Percentiles rank a stretch among this genome's conserved stretches.
These are phyloP conservation scores for Arbutus unedo DNA, from an alignment of 148 eudicot species.

Conservation along the genomic window DNA sequence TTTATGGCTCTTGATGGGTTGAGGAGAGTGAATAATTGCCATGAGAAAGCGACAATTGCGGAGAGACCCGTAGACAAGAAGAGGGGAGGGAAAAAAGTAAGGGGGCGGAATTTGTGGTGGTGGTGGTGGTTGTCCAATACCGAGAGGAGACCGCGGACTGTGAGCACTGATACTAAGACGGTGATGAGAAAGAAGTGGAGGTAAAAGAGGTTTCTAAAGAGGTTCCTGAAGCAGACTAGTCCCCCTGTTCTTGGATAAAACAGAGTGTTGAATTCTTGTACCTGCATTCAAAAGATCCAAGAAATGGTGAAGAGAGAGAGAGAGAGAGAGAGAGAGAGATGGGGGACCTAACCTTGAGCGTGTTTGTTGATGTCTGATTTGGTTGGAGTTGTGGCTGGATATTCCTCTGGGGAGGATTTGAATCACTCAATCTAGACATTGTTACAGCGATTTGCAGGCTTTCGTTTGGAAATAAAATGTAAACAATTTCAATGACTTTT, in stretches of 20 bases:
- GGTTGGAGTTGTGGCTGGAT: conserved; percentile 20
- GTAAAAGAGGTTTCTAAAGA: conserved; percentile 14
- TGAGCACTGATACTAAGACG: background rate
- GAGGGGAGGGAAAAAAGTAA: background rate
- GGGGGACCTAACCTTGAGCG: conserved; percentile 26
- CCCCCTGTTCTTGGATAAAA: background rate
- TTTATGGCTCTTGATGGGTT: conserved; percentile 18
- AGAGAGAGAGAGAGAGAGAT: background rate
- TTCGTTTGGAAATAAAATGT: background rate
- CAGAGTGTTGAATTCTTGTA: conserved; percentile 6
- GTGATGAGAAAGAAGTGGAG: conserved; percentile 5
- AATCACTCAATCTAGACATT: conserved; percentile 29
- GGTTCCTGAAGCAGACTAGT: background rate
- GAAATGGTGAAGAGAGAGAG: background rate
- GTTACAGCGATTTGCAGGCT: background rate
- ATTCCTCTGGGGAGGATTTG: conserved; percentile 9
- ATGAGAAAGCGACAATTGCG: background rate
- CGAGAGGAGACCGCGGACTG: background rate
- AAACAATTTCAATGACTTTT: background rate
- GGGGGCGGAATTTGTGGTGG: conserved; percentile 1
- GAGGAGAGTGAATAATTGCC: conserved; percentile 6
- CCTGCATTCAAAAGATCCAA: conserved; percentile 11
- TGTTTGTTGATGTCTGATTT: conserved; percentile 14
- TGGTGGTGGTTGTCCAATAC: background rate
- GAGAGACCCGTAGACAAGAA: background rate